Base-by-base conservation (phyloP, 129 eudicot species). In the Pseudognaphalium luteoalbum region DNA sequence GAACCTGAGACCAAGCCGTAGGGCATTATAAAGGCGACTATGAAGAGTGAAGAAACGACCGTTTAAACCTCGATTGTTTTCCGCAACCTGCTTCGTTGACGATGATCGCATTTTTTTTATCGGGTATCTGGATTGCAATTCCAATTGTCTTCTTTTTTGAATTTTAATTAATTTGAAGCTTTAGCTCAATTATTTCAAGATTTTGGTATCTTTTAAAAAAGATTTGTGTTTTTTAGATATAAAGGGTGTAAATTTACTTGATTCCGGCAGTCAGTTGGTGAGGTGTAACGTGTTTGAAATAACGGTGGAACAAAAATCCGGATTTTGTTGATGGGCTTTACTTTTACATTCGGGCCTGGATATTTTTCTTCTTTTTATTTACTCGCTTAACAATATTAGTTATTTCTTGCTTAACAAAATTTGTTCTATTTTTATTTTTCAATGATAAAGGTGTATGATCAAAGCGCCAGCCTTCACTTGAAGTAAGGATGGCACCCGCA, bases 21-120 rank as follows among this genome's bases (percentile, higher is more conserved):
- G 84, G n/a, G 96, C 87, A 57, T 87, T 87, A 64, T 87, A 76
- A 30, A 92, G 88, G 78, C 96, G 96, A 75, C 81, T 87, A 71
- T 82, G 92, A 58, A 87, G 89, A 6, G 92, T 87, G 30, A 68
- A 42, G 21, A 89, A 76, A 75, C 85, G 95, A 37, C 83, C 82
- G 71, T 78, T 87, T 54, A 78, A 75, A 22, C 84, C 90, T 68
- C 93, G 83, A 66, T 81, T 85, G 78, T 83, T 78, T 42, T 85
- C 88, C 32, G 81, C 79, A 42, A 54, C 76, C 34, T 74, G 86
- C 76, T 83, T 87, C 76, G 81, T 30, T 69, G 91, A 74, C 42
- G 61, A 80, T 42, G 89, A 77, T 73, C 78, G 81, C 94, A 82
- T 71, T 22, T 42, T 68, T 21, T 60, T 25, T 25, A 25, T 15